Conservation (phyloP, 176 grass and related monocot species). For the Oropetium thomaeum region DNA sequence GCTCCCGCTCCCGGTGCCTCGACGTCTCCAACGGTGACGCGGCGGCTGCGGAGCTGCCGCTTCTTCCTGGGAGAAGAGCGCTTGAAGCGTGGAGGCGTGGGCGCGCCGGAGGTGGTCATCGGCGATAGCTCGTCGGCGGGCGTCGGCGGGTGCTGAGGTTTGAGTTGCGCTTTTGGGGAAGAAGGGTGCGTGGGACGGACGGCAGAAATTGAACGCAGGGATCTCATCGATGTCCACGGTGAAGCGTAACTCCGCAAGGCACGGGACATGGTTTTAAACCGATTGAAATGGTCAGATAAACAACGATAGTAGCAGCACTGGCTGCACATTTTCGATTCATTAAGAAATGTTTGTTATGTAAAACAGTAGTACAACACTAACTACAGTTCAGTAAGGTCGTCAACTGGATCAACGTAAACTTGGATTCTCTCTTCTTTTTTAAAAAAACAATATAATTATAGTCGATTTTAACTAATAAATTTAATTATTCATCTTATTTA, state of each 20-base stretch:
- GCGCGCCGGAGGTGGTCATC: constrained; percentile 29
- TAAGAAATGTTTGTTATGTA: no score
- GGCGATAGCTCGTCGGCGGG: constrained; percentile 10
- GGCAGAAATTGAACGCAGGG: constrained; percentile 29
- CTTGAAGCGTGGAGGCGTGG: constrained; percentile 50
- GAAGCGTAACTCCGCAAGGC: not conserved
- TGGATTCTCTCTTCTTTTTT: no score
- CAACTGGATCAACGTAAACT: no score
- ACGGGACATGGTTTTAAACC: not conserved
- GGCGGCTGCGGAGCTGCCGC: constrained; percentile 3
- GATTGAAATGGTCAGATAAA: not conserved
- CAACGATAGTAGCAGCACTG: no score
- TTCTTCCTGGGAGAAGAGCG: constrained; percentile 47
- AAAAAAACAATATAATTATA: no score
- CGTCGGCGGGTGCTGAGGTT: not conserved
- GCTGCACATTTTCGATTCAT: no score
- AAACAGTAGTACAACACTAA: no score
- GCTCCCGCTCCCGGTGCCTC: not conserved
- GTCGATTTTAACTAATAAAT: no score
- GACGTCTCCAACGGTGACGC: constrained; percentile 14
- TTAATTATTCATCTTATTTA: no score
- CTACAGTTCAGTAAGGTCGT: no score
- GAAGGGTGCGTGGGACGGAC: not conserved
- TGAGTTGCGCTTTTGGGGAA: not conserved
- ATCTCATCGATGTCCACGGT: not conserved